Percentiles rank a stretch among this genome's conserved stretches.
phyloP scores from a whole-genome alignment of 192 early-diverging fungal genomes.

The Phlyctochytrium arcticum region DNA sequence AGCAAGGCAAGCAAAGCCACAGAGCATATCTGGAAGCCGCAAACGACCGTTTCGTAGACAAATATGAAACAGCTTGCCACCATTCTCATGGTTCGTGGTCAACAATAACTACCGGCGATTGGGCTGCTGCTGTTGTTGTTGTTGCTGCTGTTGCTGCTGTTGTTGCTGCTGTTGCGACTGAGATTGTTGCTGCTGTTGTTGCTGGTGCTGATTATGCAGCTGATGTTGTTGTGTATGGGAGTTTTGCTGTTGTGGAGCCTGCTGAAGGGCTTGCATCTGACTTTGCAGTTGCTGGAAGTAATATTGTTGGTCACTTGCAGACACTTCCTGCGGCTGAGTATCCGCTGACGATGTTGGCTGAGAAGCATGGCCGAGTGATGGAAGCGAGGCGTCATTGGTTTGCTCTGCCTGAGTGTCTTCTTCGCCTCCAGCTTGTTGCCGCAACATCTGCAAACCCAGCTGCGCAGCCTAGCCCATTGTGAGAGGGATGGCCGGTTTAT shows the following conservation, averaged over 20 bases:
- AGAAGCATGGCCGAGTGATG: not conserved
- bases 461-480: not conserved
- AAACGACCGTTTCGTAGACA: not conserved
- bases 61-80: not conserved
- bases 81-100: not conserved
- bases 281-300: constrained; percentile 1
- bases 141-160: not conserved
- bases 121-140: not conserved
- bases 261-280: not conserved
- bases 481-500: not conserved
- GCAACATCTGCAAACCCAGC: not conserved
- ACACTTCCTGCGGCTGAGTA: not conserved
- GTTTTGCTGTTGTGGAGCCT: not conserved
- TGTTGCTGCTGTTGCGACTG: not conserved
- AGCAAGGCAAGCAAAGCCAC: not conserved
- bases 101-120: not conserved
- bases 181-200: constrained; percentile 5
- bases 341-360: not conserved
- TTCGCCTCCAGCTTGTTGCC: not conserved
- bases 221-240: constrained; percentile 5
- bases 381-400: not conserved
- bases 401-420: not conserved
- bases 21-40: not conserved
- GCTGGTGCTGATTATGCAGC: not conserved
- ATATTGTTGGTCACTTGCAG: not conserved